phyloP scores from a whole-genome alignment of 1,284 basidiomycete genomes.

The Albatrellus sp. region DNA sequence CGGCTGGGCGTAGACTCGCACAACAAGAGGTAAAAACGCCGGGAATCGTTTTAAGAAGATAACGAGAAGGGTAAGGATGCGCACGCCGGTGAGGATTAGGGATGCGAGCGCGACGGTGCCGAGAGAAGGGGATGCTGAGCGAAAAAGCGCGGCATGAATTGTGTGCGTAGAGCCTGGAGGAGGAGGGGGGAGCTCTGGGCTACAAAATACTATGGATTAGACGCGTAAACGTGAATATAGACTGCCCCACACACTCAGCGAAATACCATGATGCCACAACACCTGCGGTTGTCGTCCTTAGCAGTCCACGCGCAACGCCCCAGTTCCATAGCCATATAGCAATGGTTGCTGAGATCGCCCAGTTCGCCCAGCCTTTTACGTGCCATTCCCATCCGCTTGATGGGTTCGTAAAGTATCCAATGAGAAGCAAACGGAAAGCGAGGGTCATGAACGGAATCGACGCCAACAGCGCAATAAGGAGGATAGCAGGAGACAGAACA shows the following conservation, averaged over 20 bases:
- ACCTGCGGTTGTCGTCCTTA: conserved; percentile 69
- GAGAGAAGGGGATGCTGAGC: conserved; percentile 71
- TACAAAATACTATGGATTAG: conserved; percentile 15
- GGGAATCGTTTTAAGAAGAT: conserved; percentile 42
- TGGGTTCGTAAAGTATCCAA: conserved; percentile 38
- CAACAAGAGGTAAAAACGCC: conserved; percentile 31
- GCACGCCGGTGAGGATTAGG: conserved; percentile 62
- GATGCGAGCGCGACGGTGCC: conserved; percentile 72
- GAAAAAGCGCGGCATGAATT: conserved; percentile 67
- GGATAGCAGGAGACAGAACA: conserved; percentile 66
- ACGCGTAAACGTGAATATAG: background rate
- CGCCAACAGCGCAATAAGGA: conserved; percentile 58
- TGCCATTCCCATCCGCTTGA: conserved; percentile 49
- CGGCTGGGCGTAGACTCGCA: conserved; percentile 25
- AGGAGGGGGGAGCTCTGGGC: conserved; percentile 35
- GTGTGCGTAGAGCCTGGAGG: conserved; percentile 51
- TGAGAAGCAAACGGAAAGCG: conserved; percentile 69
- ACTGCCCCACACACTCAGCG: conserved; percentile 42
- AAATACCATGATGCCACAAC: conserved; percentile 93
- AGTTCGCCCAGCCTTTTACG: conserved; percentile 69
- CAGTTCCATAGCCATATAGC: conserved; percentile 84
- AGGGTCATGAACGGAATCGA: conserved; percentile 82
- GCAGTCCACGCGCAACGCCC: conserved; percentile 74
- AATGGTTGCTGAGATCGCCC: conserved; percentile 62
- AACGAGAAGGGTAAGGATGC: conserved; percentile 36